These are phyloP conservation scores for Aspergillus calidoustus DNA, from an alignment of 2,329 filamentous ascomycete species.

Conservation along the genomic window DNA sequence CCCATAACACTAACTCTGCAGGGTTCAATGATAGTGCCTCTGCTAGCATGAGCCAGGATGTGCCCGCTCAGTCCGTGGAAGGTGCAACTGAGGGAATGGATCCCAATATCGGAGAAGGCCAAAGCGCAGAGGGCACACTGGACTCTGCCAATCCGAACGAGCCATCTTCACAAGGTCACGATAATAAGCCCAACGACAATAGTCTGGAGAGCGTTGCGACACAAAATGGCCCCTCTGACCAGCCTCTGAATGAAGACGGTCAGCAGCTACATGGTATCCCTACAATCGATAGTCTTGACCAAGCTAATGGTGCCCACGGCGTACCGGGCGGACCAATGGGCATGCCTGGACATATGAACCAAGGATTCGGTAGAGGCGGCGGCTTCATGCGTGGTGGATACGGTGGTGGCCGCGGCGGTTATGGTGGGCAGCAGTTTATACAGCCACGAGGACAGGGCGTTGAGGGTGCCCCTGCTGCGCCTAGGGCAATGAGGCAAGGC, in stretches of 20 bases:
- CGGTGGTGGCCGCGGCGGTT: slow-evolving; percentile 42
- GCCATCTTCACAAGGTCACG: slow-evolving; percentile 22
- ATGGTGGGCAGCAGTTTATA: slow-evolving; percentile 34
- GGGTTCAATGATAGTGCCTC: slow-evolving; percentile 37
- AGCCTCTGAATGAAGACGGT: slow-evolving; percentile 24
- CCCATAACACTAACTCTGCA: slow-evolving; percentile 39
- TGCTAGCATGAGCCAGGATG: slow-evolving; percentile 33
- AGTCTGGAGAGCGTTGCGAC: slow-evolving; percentile 21
- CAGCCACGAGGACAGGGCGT: slow-evolving; percentile 61
- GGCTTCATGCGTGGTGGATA: slow-evolving; percentile 53
- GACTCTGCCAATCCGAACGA: slow-evolving; percentile 37
- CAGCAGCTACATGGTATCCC: slow-evolving; percentile 35
- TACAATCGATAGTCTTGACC: slow-evolving; percentile 38
- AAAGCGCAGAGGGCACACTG: slow-evolving; percentile 39
- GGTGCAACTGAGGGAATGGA: slow-evolving; percentile 21
- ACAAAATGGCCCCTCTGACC: slow-evolving; percentile 19
- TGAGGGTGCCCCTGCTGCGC: slow-evolving; percentile 80
- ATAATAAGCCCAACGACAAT: slow-evolving; percentile 20
- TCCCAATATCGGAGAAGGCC: slow-evolving; percentile 24
- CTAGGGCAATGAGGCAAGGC: slow-evolving; percentile 91
- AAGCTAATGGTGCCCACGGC: slow-evolving; percentile 27
- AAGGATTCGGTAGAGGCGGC: slow-evolving; percentile 45
- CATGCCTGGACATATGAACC: slow-evolving; percentile 30
- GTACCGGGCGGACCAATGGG: slow-evolving; percentile 39
- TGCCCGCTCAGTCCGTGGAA: slow-evolving; percentile 23